These are phyloP conservation scores for Dothideomycetidae sp. DNA, from an alignment of 2,329 filamentous ascomycete genomes.

Conservation along the genomic window DNA sequence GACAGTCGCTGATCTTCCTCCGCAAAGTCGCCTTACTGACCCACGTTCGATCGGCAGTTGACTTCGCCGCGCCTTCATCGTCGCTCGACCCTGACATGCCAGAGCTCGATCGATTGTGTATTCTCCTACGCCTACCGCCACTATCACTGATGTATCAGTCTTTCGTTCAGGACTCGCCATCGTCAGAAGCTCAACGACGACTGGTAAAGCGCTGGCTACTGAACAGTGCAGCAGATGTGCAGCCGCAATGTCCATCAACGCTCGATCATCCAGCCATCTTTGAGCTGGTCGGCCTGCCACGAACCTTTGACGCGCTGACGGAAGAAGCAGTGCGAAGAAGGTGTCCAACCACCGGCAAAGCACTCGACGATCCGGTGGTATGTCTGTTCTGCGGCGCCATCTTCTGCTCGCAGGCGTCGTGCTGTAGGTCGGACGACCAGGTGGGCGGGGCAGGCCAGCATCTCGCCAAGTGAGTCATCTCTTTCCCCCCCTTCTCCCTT, in stretches of 20 bases:
- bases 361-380: slow-evolving; percentile 77
- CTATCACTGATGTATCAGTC: slow-evolving; percentile 64
- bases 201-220: slow-evolving; percentile 59
- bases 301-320: slow-evolving; percentile 82
- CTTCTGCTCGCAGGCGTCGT: slow-evolving; percentile 86
- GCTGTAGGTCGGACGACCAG: slow-evolving; percentile 57
- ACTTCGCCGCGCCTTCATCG: slow-evolving; percentile 57
- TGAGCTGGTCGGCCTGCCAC: slow-evolving; percentile 81
- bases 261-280: slow-evolving; percentile 80
- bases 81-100: slow-evolving; percentile 17
- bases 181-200: slow-evolving; percentile 30
- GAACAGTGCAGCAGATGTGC: slow-evolving; percentile 16
- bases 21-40: slow-evolving; percentile 74
- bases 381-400: slow-evolving; percentile 96
- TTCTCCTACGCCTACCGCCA: slow-evolving; percentile 58
- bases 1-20: slow-evolving; percentile 80
- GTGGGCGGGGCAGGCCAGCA: slow-evolving; percentile 80
- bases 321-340: slow-evolving; percentile 74
- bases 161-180: slow-evolving; percentile 30
- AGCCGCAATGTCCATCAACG: slow-evolving; percentile 29
- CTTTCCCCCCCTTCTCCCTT: slow-evolving; percentile 2
- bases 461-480: slow-evolving; percentile 55
- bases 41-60: slow-evolving; percentile 75
- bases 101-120: slow-evolving; percentile 70
- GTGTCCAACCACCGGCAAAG: slow-evolving; percentile 83